A percentile compares a stretch with the other conserved stretches of the same genome.
Conservation (phyloP, 2,329 filamentous ascomycete genomes). For the Neonectria punicea region DNA sequence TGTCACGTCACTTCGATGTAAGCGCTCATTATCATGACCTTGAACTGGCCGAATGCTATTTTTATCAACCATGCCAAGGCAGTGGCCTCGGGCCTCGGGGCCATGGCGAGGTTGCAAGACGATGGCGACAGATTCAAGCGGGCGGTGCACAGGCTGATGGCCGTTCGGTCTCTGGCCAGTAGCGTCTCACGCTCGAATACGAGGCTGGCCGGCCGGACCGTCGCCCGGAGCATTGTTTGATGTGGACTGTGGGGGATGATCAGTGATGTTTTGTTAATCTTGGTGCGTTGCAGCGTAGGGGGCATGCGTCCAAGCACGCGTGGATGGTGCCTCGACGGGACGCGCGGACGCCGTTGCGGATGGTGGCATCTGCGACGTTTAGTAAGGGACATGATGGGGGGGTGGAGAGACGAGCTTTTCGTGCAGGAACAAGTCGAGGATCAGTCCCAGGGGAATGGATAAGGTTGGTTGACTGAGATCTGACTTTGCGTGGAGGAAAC, state of each 20-base stretch:
- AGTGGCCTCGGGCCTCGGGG: not conserved
- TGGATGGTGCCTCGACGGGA: not conserved
- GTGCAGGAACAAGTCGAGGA: too few species aligned
- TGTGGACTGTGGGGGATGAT: not conserved
- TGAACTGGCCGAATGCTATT: not conserved
- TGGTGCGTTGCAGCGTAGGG: not conserved
- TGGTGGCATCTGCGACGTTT: not conserved
- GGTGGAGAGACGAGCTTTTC: not conserved
- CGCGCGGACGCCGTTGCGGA: not conserved
- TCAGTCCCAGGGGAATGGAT: not conserved
- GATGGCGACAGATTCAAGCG: not conserved
- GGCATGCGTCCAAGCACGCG: not conserved
- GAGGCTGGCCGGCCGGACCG: not conserved
- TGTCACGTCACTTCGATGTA: not conserved
- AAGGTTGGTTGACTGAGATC: not conserved
- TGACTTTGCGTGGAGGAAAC: not conserved
- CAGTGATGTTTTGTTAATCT: not conserved
- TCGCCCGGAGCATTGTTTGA: too few species aligned
- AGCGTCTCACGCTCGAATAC: not conserved
- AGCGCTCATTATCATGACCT: not conserved
- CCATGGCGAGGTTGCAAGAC: not conserved
- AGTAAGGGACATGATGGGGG: not conserved
- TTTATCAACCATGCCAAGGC: not conserved
- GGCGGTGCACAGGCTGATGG: too few species aligned
- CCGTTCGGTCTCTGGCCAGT: too few species aligned